A percentile compares a stretch with the other conserved stretches of the same genome.
Conservation (phyloP, 2,329 filamentous ascomycete species). For the Ophiocordyceps sinensis region DNA sequence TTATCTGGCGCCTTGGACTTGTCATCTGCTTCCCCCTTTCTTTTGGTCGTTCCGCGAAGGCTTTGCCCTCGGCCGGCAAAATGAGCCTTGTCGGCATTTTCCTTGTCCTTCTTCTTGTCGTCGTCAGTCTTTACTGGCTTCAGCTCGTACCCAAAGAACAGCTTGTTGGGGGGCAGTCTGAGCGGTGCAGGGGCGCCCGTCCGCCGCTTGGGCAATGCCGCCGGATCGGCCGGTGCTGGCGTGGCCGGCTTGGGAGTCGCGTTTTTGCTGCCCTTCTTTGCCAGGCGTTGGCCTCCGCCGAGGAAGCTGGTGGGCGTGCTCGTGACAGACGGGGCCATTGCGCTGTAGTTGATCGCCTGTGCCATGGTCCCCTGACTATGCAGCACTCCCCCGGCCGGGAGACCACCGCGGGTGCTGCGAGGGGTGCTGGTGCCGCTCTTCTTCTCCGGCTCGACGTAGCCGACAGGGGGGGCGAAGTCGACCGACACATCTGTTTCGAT, state of each 20-base stretch:
- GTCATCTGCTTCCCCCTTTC: conserved; percentile 43
- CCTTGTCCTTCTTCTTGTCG: conserved; percentile 52
- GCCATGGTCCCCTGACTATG: conserved; percentile 90
- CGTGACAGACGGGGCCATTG: conserved; percentile 68
- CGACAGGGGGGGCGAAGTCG: conserved; percentile 86
- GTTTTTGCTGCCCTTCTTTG: conserved; percentile 65
- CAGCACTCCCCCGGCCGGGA: conserved; percentile 58
- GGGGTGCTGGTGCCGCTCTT: conserved; percentile 78
- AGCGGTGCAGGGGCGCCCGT: conserved; percentile 77
- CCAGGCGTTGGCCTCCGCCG: conserved; percentile 68
- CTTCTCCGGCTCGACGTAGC: conserved; percentile 78
- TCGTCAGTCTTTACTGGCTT: conserved; percentile 73
- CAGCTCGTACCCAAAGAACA: conserved; percentile 94
- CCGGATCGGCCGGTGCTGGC: conserved; percentile 36
- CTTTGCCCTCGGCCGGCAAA: conserved; percentile 81
- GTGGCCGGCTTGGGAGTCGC: conserved; percentile 52
- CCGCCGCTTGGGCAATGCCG: conserved; percentile 23
- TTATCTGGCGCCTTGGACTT: conserved; percentile 32
- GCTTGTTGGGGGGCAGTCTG: conserved; percentile 69
- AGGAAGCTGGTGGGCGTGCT: conserved; percentile 66
- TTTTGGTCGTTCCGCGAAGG: conserved; percentile 54
- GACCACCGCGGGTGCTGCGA: conserved; percentile 46
- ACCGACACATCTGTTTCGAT: conserved; percentile 94
- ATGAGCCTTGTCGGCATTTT: conserved; percentile 50
- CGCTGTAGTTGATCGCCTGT: conserved; percentile 89